These are phyloP conservation scores for Pythium folliculosum DNA, from an alignment of 352 stramenopile genomes.

Conservation along the genomic window DNA sequence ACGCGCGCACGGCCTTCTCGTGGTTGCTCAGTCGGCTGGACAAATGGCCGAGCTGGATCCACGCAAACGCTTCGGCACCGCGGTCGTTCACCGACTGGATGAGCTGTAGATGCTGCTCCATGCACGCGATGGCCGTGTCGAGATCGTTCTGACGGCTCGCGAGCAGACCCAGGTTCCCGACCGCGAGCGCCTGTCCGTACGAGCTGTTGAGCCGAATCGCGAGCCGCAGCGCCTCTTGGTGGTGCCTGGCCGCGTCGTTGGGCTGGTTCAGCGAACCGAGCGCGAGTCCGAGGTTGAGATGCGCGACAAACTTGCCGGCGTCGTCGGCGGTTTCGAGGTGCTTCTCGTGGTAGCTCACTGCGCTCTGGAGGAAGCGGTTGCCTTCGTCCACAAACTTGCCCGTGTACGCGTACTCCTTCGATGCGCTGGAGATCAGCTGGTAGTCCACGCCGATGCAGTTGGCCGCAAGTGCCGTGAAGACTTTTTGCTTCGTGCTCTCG, in stretches of 20 bases:
- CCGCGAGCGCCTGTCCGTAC: conserved; percentile 84
- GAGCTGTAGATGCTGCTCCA: conserved; percentile 91
- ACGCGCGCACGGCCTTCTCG: conserved; percentile 69
- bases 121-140: conserved; percentile 76
- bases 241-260: conserved; percentile 75
- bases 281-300: conserved; percentile 87
- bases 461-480: conserved; percentile 75
- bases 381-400: conserved; percentile 63
- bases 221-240: conserved; percentile 86
- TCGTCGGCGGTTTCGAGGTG: conserved; percentile 81
- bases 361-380: conserved; percentile 51
- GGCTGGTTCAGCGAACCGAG: conserved; percentile 63
- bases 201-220: conserved; percentile 84
- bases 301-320: conserved; percentile 84
- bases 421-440: conserved; percentile 65
- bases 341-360: conserved; percentile 69
- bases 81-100: conserved; percentile 84
- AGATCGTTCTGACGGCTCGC: conserved; percentile 83
- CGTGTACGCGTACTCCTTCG: conserved; percentile 72
- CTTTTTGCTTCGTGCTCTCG: conserved; percentile 72
- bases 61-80: conserved; percentile 78
- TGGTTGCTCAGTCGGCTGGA: conserved; percentile 55
- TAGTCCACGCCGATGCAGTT: conserved; percentile 91
- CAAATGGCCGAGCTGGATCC: conserved; percentile 85
- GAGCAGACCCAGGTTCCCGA: conserved; percentile 86